Percentiles rank a stretch among this genome's conserved stretches.
Conservation (phyloP, 257 asterid species). For the Buddleja alternifolia region DNA sequence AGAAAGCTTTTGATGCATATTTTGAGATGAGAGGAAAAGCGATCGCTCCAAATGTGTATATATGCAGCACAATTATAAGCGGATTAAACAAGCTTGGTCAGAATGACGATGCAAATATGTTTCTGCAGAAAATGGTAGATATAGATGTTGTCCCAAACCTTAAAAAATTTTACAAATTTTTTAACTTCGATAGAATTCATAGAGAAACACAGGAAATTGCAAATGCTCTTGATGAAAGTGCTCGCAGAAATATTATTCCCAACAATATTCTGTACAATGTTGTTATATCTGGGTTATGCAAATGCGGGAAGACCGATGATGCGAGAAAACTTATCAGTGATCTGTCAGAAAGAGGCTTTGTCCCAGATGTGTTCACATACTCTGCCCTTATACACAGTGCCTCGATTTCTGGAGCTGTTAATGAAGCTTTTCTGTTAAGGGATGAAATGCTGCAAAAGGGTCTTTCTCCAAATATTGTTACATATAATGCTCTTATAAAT, state of each 20-base stretch:
- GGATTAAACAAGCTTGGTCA: constrained; percentile 76
- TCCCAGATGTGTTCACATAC: constrained; percentile 87
- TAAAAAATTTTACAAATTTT: constrained; percentile 43
- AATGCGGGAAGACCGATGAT: constrained; percentile 68
- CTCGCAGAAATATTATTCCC: constrained; percentile 45
- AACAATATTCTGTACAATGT: constrained; percentile 71
- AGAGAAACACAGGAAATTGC: constrained; percentile 50
- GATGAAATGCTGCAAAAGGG: constrained; percentile 83
- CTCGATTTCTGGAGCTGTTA: constrained; percentile 59
- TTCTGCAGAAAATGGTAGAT: constrained; percentile 66
- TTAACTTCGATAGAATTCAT: constrained; percentile 34
- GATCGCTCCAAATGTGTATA: constrained; percentile 62
- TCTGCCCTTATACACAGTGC: constrained; percentile 73
- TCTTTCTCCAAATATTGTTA: constrained; percentile 70
- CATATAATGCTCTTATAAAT: constrained; percentile 78
- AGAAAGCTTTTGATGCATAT: constrained; percentile 73
- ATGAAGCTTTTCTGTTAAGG: constrained; percentile 81
- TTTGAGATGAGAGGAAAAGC: constrained; percentile 77
- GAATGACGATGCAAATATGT: constrained; percentile 60
- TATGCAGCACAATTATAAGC: constrained; percentile 69
- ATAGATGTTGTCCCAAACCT: constrained; percentile 51
- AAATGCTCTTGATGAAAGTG: constrained; percentile 54
- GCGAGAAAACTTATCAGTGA: constrained; percentile 57
- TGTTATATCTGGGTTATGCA: constrained; percentile 76
- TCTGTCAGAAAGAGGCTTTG: constrained; percentile 62